Evolutionary conservation across 2,329 filamentous ascomycete species (phyloP).

Genomic region (Sarocladium oryzae): DNA sequence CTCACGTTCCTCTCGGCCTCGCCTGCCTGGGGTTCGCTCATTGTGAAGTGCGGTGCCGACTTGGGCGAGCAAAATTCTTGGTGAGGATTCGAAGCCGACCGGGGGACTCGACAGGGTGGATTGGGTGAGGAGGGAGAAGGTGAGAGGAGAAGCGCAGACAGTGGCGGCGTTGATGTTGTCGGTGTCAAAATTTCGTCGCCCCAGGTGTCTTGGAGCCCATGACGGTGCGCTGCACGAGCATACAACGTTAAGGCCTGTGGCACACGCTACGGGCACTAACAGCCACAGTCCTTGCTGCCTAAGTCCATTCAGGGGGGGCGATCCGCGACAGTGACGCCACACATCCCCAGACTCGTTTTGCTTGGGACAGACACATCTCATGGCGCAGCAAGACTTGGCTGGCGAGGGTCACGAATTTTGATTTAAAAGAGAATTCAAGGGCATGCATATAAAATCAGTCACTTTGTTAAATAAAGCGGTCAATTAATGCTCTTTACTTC

Average conservation of each 20-base stretch:
- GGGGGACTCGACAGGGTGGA: background rate
- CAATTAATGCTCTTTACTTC: no score
- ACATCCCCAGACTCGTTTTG: slow-evolving; percentile 3
- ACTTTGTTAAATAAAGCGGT: no score
- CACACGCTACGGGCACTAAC: background rate
- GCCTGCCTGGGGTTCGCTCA: slow-evolving; percentile 80
- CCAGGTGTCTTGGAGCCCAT: background rate
- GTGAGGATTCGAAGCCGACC: slow-evolving; percentile 4
- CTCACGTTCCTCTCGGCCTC: slow-evolving; percentile 95
- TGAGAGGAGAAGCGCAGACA: background rate
- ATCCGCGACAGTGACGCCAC: background rate
- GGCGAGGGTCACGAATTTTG: no score
- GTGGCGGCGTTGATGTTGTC: slow-evolving; percentile 7
- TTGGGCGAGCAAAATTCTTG: slow-evolving; percentile 5
- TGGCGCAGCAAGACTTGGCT: no score
- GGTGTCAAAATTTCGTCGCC: slow-evolving; percentile 9
- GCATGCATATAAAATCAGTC: no score
- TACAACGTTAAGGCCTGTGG: background rate
- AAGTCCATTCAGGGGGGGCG: background rate
- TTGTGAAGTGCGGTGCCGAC: slow-evolving; percentile 42
- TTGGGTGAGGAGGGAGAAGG: background rate
- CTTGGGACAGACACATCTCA: no score
- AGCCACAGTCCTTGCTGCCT: slow-evolving; percentile 4
- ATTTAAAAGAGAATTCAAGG: no score
- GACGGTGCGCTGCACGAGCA: background rate